Base-by-base conservation (phyloP, 1,139 yeast species). In the Casaregolazyma lundiana region DNA sequence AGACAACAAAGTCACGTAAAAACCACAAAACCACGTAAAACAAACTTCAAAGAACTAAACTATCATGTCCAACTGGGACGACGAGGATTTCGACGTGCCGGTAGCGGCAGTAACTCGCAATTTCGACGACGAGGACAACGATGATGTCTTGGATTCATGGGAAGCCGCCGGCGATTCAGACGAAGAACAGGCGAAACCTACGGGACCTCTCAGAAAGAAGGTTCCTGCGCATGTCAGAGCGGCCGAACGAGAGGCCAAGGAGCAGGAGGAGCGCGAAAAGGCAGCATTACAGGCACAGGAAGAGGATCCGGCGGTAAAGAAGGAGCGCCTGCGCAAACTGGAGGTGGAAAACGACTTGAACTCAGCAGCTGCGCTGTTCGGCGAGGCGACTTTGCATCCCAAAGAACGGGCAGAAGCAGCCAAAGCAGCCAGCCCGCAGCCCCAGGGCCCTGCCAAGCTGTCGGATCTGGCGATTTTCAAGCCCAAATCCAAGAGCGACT, bases 281-380 rank as follows among this genome's bases (percentile, higher is more conserved):
- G 61, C 66, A 43, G 72, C 72, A 9, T 49, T 63, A 42, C 54
- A 53, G 43, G 51, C 46, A 32, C 70, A 65, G 34, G 73, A 71
- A 45, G 75, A 72, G 56, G 73, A 70, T 58, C 73, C 71, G 37
- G 66, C 67, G 50, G 70, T 75, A 46, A 77, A 88, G 64, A 78
- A 73, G 59, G 92, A 84, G 62, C 68, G 89, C 65, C 73, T 85
- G 65, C 84, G 75, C 62, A 73, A 83, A 63, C 95, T 92, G 15
- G 95, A 92, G 68, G 63, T 87, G 50, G 82, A 79, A 42, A 79
- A 95, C 29, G 98, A 92, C 70, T 73, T 92, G 67, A 86, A 84
- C 68, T 85, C 87, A 63, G 97, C 97, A 19, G 92, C 96, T 21
- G 95, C 88, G 59, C 73, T 92, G 59, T 88, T 92, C 62, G 96